Percentiles rank a stretch among this genome's conserved stretches.
Evolutionary conservation across 139 green algal species (phyloP).

Genomic region (Chlamydomonas sp.): DNA sequence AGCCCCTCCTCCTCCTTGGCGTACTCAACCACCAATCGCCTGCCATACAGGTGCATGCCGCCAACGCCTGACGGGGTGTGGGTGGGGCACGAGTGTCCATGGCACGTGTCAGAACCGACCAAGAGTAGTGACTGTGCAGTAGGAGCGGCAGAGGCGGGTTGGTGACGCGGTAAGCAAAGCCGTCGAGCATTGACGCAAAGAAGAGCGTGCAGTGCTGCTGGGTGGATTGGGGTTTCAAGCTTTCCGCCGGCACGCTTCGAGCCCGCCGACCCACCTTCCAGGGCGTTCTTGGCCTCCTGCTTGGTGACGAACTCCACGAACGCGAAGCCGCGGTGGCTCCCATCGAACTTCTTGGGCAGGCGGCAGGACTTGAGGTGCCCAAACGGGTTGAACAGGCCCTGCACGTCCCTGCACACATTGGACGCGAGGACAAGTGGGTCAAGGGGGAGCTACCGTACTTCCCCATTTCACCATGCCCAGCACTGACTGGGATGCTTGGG

Average conservation of each 20-base stretch:
- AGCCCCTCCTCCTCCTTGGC: slow-evolving; percentile 82
- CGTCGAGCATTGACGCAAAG: no score
- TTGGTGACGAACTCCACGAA: slow-evolving; percentile 94
- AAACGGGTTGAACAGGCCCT: slow-evolving; percentile 92
- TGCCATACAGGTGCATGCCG: slow-evolving; percentile 94
- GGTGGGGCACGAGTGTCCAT: not conserved
- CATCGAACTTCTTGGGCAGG: slow-evolving; percentile 98
- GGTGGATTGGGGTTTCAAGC: not conserved
- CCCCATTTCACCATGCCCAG: no score
- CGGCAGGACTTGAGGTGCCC: slow-evolving; percentile 93
- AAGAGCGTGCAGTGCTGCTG: no score
- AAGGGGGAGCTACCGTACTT: no score
- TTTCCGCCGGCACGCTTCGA: not conserved
- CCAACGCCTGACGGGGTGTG: slow-evolving; percentile 58
- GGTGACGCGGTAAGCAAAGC: not conserved
- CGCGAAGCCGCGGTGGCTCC: slow-evolving; percentile 90
- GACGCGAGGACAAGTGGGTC: not conserved
- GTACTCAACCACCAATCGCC: slow-evolving; percentile 91
- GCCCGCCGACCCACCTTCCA: slow-evolving; percentile 60
- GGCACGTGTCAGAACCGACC: not conserved
- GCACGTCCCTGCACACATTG: slow-evolving; percentile 73
- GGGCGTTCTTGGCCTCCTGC: slow-evolving; percentile 69
- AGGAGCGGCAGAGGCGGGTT: not conserved
- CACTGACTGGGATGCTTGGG: no score
- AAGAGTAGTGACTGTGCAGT: not conserved